A percentile compares a stretch with the other conserved stretches of the same genome.
Evolutionary conservation across 2,329 filamentous ascomycete genomes (phyloP).

Genomic region (Colletotrichum orchidophilum): DNA sequence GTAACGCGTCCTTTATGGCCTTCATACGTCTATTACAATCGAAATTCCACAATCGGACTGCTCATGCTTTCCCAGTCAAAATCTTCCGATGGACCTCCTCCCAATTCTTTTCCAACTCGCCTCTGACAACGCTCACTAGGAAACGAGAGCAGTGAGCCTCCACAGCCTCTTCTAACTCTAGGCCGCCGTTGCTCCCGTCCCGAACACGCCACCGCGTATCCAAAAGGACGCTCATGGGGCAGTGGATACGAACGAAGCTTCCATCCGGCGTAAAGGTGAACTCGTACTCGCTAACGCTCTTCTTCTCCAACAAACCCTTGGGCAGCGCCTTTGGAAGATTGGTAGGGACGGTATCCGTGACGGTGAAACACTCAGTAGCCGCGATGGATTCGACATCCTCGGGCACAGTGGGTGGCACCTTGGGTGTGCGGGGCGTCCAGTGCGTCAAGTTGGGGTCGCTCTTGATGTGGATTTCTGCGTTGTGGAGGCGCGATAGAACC

Average conservation of each 20-base stretch:
- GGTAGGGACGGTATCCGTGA: conserved; percentile 61
- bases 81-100: conserved; percentile 59
- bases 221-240: conserved; percentile 60
- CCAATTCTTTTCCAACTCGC: conserved; percentile 61
- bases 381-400: conserved; percentile 38
- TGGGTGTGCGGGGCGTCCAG: conserved; percentile 40
- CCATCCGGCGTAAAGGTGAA: conserved; percentile 59
- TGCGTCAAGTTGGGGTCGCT: conserved; percentile 61
- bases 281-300: conserved; percentile 63
- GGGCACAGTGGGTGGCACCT: conserved; percentile 41
- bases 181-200: conserved; percentile 40
- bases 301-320: conserved; percentile 63
- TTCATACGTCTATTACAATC: background rate
- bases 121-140: conserved; percentile 57
- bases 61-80: conserved; percentile 34
- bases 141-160: conserved; percentile 59
- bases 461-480: conserved; percentile 60
- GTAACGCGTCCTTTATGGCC: background rate
- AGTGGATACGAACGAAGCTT: conserved; percentile 59
- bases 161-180: conserved; percentile 59
- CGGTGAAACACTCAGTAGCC: conserved; percentile 52
- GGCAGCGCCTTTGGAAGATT: conserved; percentile 45
- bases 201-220: conserved; percentile 59
- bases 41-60: too few relatives aligned
- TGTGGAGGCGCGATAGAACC: conserved; percentile 56